These are phyloP conservation scores for Nissolia schottii DNA, from an alignment of 306 rosid genomes.

Conservation along the genomic window DNA sequence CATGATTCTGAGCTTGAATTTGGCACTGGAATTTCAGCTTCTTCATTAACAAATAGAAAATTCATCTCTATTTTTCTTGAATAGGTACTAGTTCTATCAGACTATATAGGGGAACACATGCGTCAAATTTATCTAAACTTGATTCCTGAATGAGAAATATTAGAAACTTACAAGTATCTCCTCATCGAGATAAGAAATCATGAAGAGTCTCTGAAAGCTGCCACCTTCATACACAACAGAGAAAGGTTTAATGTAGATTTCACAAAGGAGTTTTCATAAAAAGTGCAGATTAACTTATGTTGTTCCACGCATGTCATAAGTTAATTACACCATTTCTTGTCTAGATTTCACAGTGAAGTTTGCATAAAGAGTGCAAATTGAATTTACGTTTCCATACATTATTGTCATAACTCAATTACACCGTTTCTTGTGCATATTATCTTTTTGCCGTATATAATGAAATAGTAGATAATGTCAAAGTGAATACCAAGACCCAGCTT, in stretches of 20 bases:
- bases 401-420: neutral
- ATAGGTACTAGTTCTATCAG: no score
- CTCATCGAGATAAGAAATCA: constrained; percentile 95
- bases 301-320: neutral
- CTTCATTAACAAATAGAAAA: neutral
- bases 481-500: neutral
- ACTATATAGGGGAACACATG: neutral
- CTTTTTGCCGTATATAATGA: neutral
- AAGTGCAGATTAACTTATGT: neutral
- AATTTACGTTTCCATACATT: neutral
- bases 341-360: neutral
- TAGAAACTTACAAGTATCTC: constrained; percentile 82
- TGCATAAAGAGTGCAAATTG: neutral
- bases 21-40: no score
- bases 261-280: neutral
- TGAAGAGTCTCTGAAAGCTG: constrained; percentile 67
- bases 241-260: constrained; percentile 15
- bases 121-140: constrained; percentile 5
- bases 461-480: neutral
- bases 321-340: neutral
- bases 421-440: neutral
- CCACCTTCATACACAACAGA: constrained; percentile 58
- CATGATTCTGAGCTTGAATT: no score
- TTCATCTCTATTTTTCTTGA: neutral
- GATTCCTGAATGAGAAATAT: neutral